Conservation (phyloP, 768 basidiomycete genomes). For the Suillus luteus region DNA sequence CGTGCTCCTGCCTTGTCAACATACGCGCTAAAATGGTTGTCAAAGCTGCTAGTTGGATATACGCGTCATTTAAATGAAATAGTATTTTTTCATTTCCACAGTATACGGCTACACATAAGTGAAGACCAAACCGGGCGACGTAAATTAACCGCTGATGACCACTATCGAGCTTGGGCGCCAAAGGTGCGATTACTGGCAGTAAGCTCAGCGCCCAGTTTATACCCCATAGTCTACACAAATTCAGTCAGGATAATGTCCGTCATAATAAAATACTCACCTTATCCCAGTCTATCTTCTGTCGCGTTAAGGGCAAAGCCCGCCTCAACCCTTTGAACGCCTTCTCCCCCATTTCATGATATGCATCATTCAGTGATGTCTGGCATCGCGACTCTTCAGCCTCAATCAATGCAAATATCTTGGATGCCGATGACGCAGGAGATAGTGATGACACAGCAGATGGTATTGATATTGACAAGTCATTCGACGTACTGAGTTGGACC, state of each 20-base stretch:
- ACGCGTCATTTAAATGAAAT: not conserved
- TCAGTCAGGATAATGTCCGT: not conserved
- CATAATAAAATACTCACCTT: constrained; percentile 50
- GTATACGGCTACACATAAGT: constrained; percentile 3
- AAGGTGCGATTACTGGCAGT: constrained; percentile 65
- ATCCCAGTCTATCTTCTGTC: constrained; percentile 96
- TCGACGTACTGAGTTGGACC: constrained; percentile 88
- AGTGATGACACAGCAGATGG: constrained; percentile 59
- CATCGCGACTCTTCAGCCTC: constrained; percentile 80
- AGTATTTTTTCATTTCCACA: not conserved
- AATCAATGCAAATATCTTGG: constrained; percentile 79
- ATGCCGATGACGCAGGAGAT: constrained; percentile 52
- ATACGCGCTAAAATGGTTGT: not conserved
- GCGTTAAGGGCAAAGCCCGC: constrained; percentile 87
- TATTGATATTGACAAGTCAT: constrained; percentile 63
- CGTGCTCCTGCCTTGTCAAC: not conserved
- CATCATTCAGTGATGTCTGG: constrained; percentile 75
- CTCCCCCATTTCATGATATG: constrained; percentile 89
- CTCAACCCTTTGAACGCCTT: constrained; percentile 92
- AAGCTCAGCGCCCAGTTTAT: constrained; percentile 79
- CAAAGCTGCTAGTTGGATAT: not conserved
- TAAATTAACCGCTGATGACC: not conserved
- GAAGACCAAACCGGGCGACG: not conserved
- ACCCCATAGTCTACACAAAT: constrained; percentile 47
- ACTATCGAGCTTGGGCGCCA: constrained; percentile 17